These are phyloP conservation scores for Fusarium annulatum DNA, from an alignment of 2,329 filamentous ascomycete genomes.

Conservation along the genomic window DNA sequence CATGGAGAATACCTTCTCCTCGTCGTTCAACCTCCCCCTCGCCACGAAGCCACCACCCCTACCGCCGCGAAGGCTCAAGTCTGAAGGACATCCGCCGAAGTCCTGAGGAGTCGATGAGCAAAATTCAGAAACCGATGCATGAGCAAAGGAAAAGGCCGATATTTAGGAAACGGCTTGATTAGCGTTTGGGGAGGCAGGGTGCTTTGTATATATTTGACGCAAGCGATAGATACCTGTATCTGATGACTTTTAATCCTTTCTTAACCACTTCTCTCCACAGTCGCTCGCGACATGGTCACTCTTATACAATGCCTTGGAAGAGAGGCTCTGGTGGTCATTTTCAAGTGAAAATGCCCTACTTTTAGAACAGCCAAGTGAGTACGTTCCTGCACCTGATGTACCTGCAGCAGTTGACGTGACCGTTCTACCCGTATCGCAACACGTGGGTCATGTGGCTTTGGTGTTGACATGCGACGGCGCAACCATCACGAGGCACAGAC, in stretches of 20 bases:
- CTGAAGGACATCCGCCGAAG: conserved; percentile 54
- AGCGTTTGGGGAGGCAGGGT: conserved; percentile 49
- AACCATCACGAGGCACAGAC: conserved; percentile 35
- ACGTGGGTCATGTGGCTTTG: conserved; percentile 43
- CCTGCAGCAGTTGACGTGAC: conserved; percentile 38
- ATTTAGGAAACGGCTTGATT: conserved; percentile 55
- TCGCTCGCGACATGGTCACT: conserved; percentile 35
- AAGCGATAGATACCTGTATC: conserved; percentile 54
- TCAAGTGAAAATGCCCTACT: conserved; percentile 34
- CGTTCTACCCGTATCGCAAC: conserved; percentile 38
- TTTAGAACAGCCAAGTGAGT: conserved; percentile 39
- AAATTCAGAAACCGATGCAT: conserved; percentile 60
- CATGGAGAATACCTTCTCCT: conserved; percentile 50
- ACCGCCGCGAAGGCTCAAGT: conserved; percentile 42
- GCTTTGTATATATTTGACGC: conserved; percentile 54
- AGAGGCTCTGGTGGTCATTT: conserved; percentile 39
- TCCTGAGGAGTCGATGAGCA: conserved; percentile 59
- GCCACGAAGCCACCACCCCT: conserved; percentile 49
- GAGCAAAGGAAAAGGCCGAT: conserved; percentile 57
- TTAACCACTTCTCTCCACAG: conserved; percentile 20
- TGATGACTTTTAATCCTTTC: conserved; percentile 50
- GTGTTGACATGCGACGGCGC: conserved; percentile 40
- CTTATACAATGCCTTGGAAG: conserved; percentile 8
- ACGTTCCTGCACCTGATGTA: conserved; percentile 42
- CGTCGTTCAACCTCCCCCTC: conserved; percentile 50